Evolutionary conservation across 345 rosid species (phyloP).

Genomic region (Dimocarpus longan): DNA sequence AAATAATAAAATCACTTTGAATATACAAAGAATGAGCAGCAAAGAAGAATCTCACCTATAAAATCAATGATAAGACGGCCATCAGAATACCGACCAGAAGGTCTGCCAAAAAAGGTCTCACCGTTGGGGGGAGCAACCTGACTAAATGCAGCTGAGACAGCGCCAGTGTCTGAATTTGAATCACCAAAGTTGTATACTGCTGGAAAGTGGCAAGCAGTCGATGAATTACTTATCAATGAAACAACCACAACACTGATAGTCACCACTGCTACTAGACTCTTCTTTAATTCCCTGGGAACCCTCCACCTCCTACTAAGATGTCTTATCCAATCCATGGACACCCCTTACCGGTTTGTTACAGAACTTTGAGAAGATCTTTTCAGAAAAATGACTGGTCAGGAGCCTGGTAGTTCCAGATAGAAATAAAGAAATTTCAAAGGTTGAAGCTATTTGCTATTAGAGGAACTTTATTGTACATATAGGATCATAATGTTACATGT

Average conservation of each 20-base stretch:
- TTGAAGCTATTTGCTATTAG: too few relatives aligned
- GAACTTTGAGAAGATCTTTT: neutral
- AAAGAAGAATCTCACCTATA: conserved; percentile 19
- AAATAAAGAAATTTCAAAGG: too few relatives aligned
- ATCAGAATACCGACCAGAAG: conserved; percentile 27
- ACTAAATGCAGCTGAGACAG: conserved; percentile 20
- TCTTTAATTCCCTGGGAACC: neutral
- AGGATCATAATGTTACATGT: too few relatives aligned
- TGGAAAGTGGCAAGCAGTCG: conserved; percentile 19
- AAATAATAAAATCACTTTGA: neutral
- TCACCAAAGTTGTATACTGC: conserved; percentile 29
- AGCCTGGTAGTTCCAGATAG: too few relatives aligned
- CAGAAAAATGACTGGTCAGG: too few relatives aligned
- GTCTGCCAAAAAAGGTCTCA: conserved; percentile 21
- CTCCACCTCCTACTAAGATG: neutral
- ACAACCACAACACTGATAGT: neutral
- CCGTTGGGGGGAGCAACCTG: conserved; percentile 23
- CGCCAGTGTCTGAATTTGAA: conserved; percentile 37
- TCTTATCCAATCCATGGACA: neutral
- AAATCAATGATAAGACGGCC: conserved; percentile 31
- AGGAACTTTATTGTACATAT: too few relatives aligned
- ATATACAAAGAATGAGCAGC: neutral
- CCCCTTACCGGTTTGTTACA: neutral
- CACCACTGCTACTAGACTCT: conserved; percentile 10
- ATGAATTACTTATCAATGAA: neutral